phyloP scores from a whole-genome alignment of 306 rosid species.

The Cucumis sativus region Cucumber_9930_V3 NC_026655.2:1012001-1012500 shows the following conservation, averaged over 20 bases:
- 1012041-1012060: too few species aligned
- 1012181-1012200: not conserved
- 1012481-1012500: not conserved
- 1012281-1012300: not conserved
- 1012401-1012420: not conserved
- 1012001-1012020: too few species aligned
- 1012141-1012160: too few species aligned
- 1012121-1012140: too few species aligned
- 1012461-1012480: too few species aligned
- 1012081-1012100: too few species aligned
- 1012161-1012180: too few species aligned
- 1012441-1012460: not conserved
- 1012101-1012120: too few species aligned
- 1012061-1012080: too few species aligned
- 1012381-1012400: not conserved
- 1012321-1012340: not conserved
- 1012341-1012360: not conserved
- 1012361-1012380: not conserved
- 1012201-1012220: too few species aligned
- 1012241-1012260: not conserved
- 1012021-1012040: too few species aligned
- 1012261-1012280: not conserved
- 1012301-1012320: not conserved
- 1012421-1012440: not conserved
- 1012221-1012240: not conserved